Evolutionary conservation across 345 rosid species (phyloP), one percentile per base, ranked within the genome.

Genomic region (Aquilaria yunnanensis): DNA sequence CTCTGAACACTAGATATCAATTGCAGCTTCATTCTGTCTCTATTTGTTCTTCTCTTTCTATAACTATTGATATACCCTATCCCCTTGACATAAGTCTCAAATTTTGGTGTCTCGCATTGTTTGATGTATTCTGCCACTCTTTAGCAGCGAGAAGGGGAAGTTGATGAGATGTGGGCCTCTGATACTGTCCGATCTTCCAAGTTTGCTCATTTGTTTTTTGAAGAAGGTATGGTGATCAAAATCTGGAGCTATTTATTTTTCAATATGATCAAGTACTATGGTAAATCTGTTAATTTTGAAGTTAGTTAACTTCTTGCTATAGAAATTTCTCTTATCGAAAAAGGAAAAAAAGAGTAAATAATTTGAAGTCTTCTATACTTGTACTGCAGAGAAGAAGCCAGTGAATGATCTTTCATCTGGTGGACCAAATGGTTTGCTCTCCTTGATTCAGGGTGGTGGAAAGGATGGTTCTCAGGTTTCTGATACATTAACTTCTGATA

Each of bases 171-270:
- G 12, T 57, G 51, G 77, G 78, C 70, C 67, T 71, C 87, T 62
- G 81, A 61, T 47, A 56, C 52, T 30, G 74, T 65, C 60, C 81
- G 80, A 46, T 89, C 96, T 74, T 94, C 99, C 63, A 94, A 83
- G 78, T 94, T 94, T 67, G 93, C 93, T 58, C 85, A 74, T 67
- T 85, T 90, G 81, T 94, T 94, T 80, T 66, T 75, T 58, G 96
- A 94, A 80, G 96, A 85, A 78, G 99, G 99, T 94, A 72, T 67
- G 52, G 34, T 14, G 49, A 34, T 57, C 54, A 50, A 53, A 64
- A 54, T 61, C 64, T 51, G 53, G 47, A 47, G 32, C 59, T 57
- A 1, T 30, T 16, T 14, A 34, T 5, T 3, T 31, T 29, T 55
- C 37, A 7, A 9, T 54, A 37, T 49, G 49, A 34, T 14, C 51